Base-by-base conservation (phyloP, 192 early-diverging fungal species). In the Entomortierella lignicola region DNA sequence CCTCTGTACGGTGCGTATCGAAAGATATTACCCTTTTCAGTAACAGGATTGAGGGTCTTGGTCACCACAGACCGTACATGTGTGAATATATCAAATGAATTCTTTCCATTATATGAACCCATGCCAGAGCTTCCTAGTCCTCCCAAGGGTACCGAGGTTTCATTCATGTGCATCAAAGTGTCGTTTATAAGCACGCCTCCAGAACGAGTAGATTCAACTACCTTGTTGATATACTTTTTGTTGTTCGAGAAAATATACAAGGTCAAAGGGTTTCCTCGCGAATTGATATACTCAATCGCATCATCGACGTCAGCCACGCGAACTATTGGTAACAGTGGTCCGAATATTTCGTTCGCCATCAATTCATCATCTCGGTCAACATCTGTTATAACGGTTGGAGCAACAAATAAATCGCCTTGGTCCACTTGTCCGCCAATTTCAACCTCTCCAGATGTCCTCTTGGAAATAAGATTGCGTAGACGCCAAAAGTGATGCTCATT, bases 271-370 rank as follows among this genome's bases (percentile, higher is more conserved):
- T 87, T 85, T 53, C 90, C 91, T 64, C 84, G 87, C n/a, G 77
- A 71, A 71, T 92, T 93, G 58, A 95, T 83, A 57, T 84, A 81
- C 55, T 71, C 81, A 54, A 95, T 85, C 23, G 91, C 92, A 56
- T 91, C 92, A 31, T 92, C 91, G 5, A 92, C 56, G 37, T 84
- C 85, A 31, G 89, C 83, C 51, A 90, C 89, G 20, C 85, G 72
- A 20, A 99, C 66, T 63, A 97, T 83, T 18, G 95, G 95, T 66
- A 99, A 81, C 34, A 97, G 66, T 10, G 98, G 98, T 20, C 95
- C 98, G 87, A 99, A 98, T 32, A 99, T 64, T 75, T 99, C 97
- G 41, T 93, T 93, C 32, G 84, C 67, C 96, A 97, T 97, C 63
- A 94, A 79, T 47, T 81, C 80, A 59, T 88, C 84, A 65, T 88